Conservation (phyloP, 257 asterid species). For the Nicotiana sylvestris region DNA sequence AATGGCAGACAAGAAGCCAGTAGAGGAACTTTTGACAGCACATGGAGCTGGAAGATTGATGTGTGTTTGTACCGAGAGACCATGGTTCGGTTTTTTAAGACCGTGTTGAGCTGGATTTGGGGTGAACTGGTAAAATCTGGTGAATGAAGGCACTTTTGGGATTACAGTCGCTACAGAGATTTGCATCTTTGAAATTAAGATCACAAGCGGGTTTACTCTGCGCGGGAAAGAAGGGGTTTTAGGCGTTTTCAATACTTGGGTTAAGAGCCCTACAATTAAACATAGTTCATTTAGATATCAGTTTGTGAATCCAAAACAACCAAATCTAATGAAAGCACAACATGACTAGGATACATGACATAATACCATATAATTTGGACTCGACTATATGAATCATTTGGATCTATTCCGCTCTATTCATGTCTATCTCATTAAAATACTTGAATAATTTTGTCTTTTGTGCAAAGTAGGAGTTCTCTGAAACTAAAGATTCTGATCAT, state of each 20-base stretch:
- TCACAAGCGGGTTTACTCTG: not conserved
- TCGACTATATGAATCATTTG: not conserved
- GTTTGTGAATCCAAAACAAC: not conserved
- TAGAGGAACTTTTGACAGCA: slow-evolving; percentile 26
- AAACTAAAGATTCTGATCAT: not conserved
- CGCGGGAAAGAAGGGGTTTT: not conserved
- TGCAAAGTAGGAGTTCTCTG: not conserved
- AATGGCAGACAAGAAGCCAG: slow-evolving; percentile 59
- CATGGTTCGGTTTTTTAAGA: not conserved
- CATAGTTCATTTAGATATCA: not conserved
- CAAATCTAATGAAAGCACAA: not conserved
- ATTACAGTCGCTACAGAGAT: not conserved
- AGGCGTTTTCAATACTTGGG: not conserved
- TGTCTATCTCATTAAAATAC: not conserved
- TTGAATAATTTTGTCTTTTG: not conserved
- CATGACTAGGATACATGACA: not conserved
- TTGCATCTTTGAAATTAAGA: slow-evolving; percentile 15
- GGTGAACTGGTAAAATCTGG: not conserved
- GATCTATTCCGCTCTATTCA: not conserved
- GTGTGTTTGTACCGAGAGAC: not conserved
- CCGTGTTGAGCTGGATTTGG: not conserved
- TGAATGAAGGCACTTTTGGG: slow-evolving; percentile 8
- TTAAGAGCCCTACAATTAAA: not conserved
- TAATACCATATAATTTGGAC: not conserved
- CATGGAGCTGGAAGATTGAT: not conserved